Base-by-base conservation (phyloP, 352 stramenopile genomes). In the Aphanomyces invadans region DNA sequence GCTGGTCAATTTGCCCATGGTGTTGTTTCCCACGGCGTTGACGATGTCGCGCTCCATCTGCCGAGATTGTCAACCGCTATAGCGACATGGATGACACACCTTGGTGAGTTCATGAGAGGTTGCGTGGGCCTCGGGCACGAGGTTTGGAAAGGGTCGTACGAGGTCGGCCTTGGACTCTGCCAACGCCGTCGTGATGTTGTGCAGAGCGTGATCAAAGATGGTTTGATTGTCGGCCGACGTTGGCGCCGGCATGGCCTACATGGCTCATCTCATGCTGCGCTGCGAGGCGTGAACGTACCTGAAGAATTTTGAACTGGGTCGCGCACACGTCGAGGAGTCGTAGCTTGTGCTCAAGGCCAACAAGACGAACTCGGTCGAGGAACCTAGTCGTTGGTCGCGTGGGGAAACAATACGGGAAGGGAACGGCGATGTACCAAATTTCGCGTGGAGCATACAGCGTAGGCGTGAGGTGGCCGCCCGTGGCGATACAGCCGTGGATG, bases 401-500 rank as follows among this genome's bases (percentile, higher is more conserved):
- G n/a, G n/a, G 38, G 38, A 17, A 45, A 45, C 38, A 45, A 45
- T 17, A 17, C 38, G 38, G 9, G 38, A 9, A 45, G 17, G 38
- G 17, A 23, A 54, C 11, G 1, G 23, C 21, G 25, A 59, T 29
- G 32, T 63, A 83, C 83, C 83, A 92, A 38, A 92, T 88, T 49
- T 92, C 81, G 32, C 88, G 88, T 17, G 83, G 81, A 1, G 84
- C 78, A 55, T 88, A 90, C 46, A 92, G 72, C 51, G 82, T 88
- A 1, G 79, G 75, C 4, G 81, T 82, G 68, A 92, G 87, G 25
- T 88, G 70, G 11, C 81, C 80, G 10, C 83, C 81, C 12, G 88
- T 76, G 63, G 88, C 77, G 51, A 90, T 90, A 15, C 78, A 89
- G 60, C 85, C 86, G 42, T 92, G 79, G 48, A 92, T 83, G 31